These are phyloP conservation scores for Trypethelium eluteriae DNA, from an alignment of 495 filamentous ascomycete genomes.

Conservation along the genomic window DNA sequence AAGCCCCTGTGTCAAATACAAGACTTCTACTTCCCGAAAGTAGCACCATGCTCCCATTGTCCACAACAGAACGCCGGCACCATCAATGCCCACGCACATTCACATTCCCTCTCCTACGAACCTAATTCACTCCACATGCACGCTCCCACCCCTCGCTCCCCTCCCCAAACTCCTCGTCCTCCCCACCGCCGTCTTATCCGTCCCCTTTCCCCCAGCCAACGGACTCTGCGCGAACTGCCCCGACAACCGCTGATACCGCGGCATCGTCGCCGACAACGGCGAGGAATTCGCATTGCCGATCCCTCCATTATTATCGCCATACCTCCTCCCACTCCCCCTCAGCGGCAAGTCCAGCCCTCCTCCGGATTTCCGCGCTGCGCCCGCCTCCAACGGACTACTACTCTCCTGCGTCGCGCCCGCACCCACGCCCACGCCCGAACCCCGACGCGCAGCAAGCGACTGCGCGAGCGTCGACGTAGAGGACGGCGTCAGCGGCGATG, in stretches of 20 bases:
- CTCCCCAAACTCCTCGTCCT: slow-evolving; percentile 1
- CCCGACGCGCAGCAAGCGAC: not conserved
- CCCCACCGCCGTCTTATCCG: not conserved
- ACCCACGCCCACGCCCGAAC: not conserved
- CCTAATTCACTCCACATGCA: not conserved
- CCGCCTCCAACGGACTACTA: not conserved
- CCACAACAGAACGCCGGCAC: not conserved
- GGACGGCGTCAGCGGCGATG: not conserved
- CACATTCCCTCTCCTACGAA: not conserved
- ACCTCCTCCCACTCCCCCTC: not conserved
- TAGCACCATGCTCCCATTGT: too few relatives aligned
- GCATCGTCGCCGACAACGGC: not conserved
- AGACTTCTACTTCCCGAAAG: too few relatives aligned
- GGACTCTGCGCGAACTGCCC: not conserved
- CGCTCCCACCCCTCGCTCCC: not conserved
- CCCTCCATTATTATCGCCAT: not conserved
- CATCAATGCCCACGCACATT: not conserved
- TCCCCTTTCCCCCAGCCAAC: not conserved
- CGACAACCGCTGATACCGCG: not conserved
- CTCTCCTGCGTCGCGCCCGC: not conserved
- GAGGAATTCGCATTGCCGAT: not conserved
- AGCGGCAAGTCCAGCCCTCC: not conserved
- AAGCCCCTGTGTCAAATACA: too few relatives aligned
- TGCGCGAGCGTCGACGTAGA: not conserved
- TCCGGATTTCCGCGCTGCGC: not conserved